A percentile compares a stretch with the other conserved stretches of the same genome.
These are phyloP conservation scores for Adansonia digitata DNA, from an alignment of 345 rosid species.

Conservation along the genomic window DNA sequence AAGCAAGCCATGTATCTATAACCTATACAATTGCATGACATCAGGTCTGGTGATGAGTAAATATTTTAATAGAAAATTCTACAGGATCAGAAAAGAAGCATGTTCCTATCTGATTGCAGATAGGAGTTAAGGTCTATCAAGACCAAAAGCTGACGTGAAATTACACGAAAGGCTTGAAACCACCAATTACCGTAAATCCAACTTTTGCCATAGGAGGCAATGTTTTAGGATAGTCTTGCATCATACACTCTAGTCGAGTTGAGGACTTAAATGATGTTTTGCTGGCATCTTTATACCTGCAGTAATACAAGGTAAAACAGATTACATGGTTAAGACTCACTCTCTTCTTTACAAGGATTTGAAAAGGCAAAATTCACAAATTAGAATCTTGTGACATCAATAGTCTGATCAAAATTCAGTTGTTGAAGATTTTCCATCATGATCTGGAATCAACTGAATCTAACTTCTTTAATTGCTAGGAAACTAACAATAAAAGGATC, in stretches of 20 bases:
- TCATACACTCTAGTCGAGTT: slow-evolving; percentile 80
- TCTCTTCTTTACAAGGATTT: not conserved
- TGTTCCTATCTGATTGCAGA: not conserved
- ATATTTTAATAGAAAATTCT: not conserved
- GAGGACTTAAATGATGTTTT: slow-evolving; percentile 44
- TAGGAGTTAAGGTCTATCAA: not conserved
- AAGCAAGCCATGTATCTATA: slow-evolving; percentile 64
- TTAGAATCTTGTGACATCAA: not conserved
- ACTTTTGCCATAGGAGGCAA: slow-evolving; percentile 41
- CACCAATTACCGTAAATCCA: slow-evolving; percentile 19
- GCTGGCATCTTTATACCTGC: slow-evolving; percentile 87
- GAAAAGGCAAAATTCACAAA: not conserved
- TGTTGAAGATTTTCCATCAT: not conserved
- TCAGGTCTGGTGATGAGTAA: not conserved
- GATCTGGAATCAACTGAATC: not conserved
- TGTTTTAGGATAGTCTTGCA: slow-evolving; percentile 98
- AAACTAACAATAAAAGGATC: not conserved
- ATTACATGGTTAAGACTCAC: slow-evolving; percentile 10
- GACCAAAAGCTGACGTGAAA: not conserved
- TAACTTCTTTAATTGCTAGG: slow-evolving; percentile 4
- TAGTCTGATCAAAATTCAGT: not conserved
- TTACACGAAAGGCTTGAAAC: not conserved
- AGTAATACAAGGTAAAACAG: slow-evolving; percentile 7
- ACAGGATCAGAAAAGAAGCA: not conserved
- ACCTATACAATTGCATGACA: slow-evolving; percentile 28